Conservation (phyloP, 1,284 basidiomycete genomes). For the Ustilago crameri region DNA sequence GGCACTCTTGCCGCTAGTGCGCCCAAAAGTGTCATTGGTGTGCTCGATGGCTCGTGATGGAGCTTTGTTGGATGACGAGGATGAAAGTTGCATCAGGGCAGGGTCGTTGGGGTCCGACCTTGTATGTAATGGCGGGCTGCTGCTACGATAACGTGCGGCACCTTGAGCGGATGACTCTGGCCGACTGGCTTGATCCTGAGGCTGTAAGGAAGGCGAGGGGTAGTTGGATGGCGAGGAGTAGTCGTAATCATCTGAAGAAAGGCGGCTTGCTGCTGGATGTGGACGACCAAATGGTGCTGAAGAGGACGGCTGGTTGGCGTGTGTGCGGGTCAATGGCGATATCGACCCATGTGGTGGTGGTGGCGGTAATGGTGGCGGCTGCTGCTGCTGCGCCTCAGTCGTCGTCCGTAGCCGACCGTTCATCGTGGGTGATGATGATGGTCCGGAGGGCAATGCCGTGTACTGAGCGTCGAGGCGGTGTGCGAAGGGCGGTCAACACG, state of each 20-base stretch:
- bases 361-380: not conserved
- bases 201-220: conserved; percentile 10
- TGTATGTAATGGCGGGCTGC: not conserved
- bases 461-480: too few relatives aligned
- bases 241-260: conserved; percentile 10
- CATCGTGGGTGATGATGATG: conserved; percentile 10
- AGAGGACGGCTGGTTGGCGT: not conserved
- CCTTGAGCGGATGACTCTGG: conserved; percentile 27
- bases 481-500: not conserved
- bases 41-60: conserved; percentile 5
- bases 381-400: conserved; percentile 5
- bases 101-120: too few relatives aligned
- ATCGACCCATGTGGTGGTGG: too few relatives aligned
- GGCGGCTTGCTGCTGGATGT: conserved; percentile 1
- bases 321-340: conserved; percentile 3
- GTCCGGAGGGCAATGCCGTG: not conserved
- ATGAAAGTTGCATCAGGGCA: conserved; percentile 7
- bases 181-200: conserved; percentile 1
- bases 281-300: conserved; percentile 1
- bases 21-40: conserved; percentile 27
- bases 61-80: conserved; percentile 2
- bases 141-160: conserved; percentile 7
- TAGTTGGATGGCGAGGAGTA: conserved; percentile 24
- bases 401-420: conserved; percentile 16
- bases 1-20: conserved; percentile 20